phyloP scores from a whole-genome alignment of 345 rosid genomes.

The Eucalyptus coolabah region DNA sequence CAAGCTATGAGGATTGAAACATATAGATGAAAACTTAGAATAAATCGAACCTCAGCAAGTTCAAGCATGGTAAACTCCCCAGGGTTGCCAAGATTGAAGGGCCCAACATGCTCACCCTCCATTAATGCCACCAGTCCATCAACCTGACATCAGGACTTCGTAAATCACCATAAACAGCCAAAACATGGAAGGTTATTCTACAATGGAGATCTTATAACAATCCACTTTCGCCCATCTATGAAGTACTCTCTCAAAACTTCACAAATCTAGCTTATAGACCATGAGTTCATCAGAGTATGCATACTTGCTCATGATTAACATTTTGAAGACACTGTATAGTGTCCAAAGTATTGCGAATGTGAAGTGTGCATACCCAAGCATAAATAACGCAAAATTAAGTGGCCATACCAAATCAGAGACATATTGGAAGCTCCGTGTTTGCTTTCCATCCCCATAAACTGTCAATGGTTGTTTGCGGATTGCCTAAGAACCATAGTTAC shows the following conservation, averaged over 20 bases:
- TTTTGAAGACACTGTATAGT: not conserved
- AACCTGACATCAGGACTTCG: slow-evolving; percentile 36
- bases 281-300: not conserved
- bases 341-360: not conserved
- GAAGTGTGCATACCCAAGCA: not conserved
- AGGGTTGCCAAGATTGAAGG: slow-evolving; percentile 95
- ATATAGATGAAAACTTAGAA: not conserved
- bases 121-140: slow-evolving; percentile 82
- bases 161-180: not conserved
- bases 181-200: not conserved
- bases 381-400: not conserved
- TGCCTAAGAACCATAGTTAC: slow-evolving; percentile 19
- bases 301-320: not conserved
- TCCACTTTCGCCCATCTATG: not conserved
- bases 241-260: not conserved
- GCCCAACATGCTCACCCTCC: slow-evolving; percentile 93
- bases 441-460: slow-evolving; percentile 98
- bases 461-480: slow-evolving; percentile 90
- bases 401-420: slow-evolving; percentile 85
- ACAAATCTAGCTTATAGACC: not conserved
- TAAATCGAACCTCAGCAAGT: slow-evolving; percentile 76
- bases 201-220: not conserved
- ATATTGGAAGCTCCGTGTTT: slow-evolving; percentile 97
- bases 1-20: not conserved
- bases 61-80: slow-evolving; percentile 99